These are phyloP conservation scores for Phragmites australis DNA, from an alignment of 176 grass and related monocot species.

Conservation along the genomic window DNA sequence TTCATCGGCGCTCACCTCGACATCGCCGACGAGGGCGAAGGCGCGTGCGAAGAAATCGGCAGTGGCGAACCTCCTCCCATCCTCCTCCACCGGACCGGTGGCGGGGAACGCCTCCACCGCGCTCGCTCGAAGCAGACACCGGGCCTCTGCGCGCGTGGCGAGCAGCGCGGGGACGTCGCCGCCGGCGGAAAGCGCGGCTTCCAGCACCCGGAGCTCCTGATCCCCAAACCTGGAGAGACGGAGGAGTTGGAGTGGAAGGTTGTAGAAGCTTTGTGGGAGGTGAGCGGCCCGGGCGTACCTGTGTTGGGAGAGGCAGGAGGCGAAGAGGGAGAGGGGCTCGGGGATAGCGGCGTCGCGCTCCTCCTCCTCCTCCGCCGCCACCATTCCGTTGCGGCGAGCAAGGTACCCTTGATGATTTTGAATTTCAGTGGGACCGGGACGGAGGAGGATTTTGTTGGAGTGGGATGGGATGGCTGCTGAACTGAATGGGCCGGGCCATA, in stretches of 20 bases:
- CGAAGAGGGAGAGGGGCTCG: slow-evolving; percentile 43
- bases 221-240: slow-evolving; percentile 45
- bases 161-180: slow-evolving; percentile 47
- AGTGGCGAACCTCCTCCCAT: slow-evolving; percentile 38
- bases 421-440: background rate
- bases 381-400: background rate
- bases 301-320: slow-evolving; percentile 36
- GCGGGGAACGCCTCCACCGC: slow-evolving; percentile 8
- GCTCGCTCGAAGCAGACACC: slow-evolving; percentile 37
- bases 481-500: no score
- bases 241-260: background rate
- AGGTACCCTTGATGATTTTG: slow-evolving; percentile 6
- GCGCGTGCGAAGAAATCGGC: slow-evolving; percentile 75
- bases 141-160: slow-evolving; percentile 45
- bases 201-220: slow-evolving; percentile 48
- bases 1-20: slow-evolving; percentile 44
- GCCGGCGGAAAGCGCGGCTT: slow-evolving; percentile 52
- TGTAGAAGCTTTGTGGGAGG: background rate
- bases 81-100: background rate
- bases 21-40: slow-evolving; percentile 68
- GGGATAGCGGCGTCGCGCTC: background rate
- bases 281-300: slow-evolving; percentile 4
- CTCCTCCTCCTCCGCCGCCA: background rate
- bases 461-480: no score
- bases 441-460: no score